Base-by-base conservation (phyloP, 2,329 filamentous ascomycete species). In the Botryotinia convoluta region DNA sequence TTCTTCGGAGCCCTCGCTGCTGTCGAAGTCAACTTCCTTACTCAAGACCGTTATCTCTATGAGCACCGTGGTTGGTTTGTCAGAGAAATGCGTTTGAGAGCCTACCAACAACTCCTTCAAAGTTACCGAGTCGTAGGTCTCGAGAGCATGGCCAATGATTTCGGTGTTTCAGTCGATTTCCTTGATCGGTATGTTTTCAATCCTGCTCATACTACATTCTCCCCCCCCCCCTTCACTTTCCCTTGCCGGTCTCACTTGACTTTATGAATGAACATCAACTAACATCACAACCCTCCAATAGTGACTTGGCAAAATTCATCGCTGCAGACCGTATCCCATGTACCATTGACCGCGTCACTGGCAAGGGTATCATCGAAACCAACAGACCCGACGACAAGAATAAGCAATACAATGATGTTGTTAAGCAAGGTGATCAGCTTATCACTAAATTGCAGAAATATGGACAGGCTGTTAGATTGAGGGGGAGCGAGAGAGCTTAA, bases 381-480 rank as follows among this genome's bases (percentile, higher is more conserved):
- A 98, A 98, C 85, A 89, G 96, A 72, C 95, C 95, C 14, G 96
- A 98, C 82, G 95, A 97, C 86, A 99, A 99, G 91, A 98, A 98
- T 88, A 98, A 97, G 88, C 96, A 99, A 85, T 99, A 99, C 84
- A 93, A 95, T 79, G 96, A 99, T 79, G 94, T 98, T 54, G 94
- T 99, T 75, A 96, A 96, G 85, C 96, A 98, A 82, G 96, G 96
- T 45, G 96, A 99, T 83, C 93, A 97, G 84, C 88, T 99, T 76
- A 98, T 99, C 82, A 99, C 96, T 74, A 99, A 99, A 88, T 87
- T 99, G 78, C 96, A 99, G 85, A 99, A 99, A 87, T 99, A 99
- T 83, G 96, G 96, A 62, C 96, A 99, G 84, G 93, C 96, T 3
- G 96, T 99, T 77, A 90, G 96, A 81, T 87, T 99, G 84, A 90